A percentile compares a stretch with the other conserved stretches of the same genome.
Conservation (phyloP, 23 red algal species). For the Gracilaria domingensis region DNA sequence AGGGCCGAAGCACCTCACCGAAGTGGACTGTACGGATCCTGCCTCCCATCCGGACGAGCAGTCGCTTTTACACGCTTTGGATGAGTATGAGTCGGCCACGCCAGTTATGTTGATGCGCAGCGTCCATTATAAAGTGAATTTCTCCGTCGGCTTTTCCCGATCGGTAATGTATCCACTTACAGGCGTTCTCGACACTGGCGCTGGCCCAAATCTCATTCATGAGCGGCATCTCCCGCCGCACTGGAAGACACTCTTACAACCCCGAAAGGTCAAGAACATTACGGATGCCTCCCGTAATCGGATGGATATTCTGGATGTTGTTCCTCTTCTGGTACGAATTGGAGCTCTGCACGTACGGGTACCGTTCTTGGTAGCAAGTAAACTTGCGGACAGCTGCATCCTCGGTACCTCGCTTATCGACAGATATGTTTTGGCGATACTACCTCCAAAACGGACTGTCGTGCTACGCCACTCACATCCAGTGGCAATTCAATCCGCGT, state of each 20-base stretch:
- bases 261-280: neutral
- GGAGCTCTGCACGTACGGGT: constrained; percentile 1
- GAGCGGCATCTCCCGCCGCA: neutral
- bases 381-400: constrained; percentile 11
- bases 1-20: neutral
- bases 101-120: neutral
- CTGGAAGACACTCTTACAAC: neutral
- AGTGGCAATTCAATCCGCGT: neutral
- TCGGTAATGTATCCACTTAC: constrained; percentile 28
- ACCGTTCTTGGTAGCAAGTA: neutral
- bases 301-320: neutral
- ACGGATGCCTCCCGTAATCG: neutral
- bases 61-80: neutral
- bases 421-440: neutral
- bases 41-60: neutral
- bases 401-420: constrained; percentile 35
- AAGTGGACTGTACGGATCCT: neutral
- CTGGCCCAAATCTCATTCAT: neutral
- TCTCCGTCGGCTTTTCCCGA: neutral
- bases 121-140: constrained; percentile 18
- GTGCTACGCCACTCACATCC: neutral
- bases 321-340: neutral
- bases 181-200: constrained; percentile 43
- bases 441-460: neutral
- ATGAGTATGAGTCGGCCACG: neutral